phyloP scores from a whole-genome alignment of 495 filamentous ascomycete genomes.

The Penicillium turbatum region DNA sequence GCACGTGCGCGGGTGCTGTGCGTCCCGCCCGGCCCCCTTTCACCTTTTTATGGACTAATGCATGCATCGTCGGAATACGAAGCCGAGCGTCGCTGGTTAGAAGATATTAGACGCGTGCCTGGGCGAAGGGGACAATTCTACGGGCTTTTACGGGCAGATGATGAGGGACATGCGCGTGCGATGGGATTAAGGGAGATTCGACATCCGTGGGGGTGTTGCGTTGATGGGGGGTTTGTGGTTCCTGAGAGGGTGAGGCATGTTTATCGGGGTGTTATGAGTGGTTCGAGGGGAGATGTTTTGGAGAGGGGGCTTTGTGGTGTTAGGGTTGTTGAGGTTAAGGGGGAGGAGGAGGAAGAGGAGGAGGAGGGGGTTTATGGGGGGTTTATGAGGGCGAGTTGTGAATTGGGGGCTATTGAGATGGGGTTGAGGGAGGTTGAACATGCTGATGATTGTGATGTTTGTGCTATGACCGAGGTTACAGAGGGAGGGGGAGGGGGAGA shows the following conservation, averaged over 20 bases:
- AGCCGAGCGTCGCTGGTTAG: neutral
- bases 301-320: neutral
- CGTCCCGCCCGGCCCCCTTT: neutral
- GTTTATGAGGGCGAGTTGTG: neutral
- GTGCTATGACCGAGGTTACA: neutral
- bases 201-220: constrained; percentile 3
- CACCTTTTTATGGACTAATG: neutral
- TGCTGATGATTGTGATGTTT: neutral
- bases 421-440: constrained; percentile 1
- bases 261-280: neutral
- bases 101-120: neutral
- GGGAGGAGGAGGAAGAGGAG: neutral
- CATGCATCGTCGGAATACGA: neutral
- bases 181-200: neutral
- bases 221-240: neutral
- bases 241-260: neutral
- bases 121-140: neutral
- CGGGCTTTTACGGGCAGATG: neutral
- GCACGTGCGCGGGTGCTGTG: constrained; percentile 2
- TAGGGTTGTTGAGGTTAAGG: neutral
- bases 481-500: too few species aligned
- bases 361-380: neutral
- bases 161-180: neutral
- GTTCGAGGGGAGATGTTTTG: neutral
- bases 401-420: neutral